Evolutionary conservation across 2,329 filamentous ascomycete species (phyloP).

Genomic region (Claviceps sp.): DNA sequence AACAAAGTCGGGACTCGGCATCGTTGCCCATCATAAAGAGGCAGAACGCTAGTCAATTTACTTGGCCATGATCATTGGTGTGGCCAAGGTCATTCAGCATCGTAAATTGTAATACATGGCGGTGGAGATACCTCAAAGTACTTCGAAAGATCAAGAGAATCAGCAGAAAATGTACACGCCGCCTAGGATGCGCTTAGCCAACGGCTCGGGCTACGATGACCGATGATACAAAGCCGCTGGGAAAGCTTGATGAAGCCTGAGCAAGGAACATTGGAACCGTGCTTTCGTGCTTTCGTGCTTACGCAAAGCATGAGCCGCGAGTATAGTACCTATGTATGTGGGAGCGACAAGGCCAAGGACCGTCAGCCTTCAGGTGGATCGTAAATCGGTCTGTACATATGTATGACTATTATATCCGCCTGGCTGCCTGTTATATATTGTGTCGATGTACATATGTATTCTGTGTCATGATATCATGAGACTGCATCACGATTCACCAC

Average conservation of each 20-base stretch:
- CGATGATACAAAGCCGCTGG: neutral
- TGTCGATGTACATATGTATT: neutral
- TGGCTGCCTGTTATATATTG: neutral
- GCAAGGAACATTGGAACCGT: neutral
- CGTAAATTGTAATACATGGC: neutral
- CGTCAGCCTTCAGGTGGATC: neutral
- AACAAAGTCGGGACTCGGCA: neutral
- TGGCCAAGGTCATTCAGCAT: neutral
- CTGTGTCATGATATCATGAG: conserved; percentile 21
- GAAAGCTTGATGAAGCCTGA: neutral
- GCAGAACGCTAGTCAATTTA: neutral
- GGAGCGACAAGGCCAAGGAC: neutral
- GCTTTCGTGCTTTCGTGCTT: neutral
- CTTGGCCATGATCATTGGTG: neutral
- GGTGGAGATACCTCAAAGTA: neutral
- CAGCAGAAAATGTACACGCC: neutral
- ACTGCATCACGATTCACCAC: neutral
- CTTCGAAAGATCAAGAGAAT: neutral
- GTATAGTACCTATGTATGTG: neutral
- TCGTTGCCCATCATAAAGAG: neutral
- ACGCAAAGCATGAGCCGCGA: neutral
- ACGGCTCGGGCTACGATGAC: neutral
- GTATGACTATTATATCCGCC: neutral
- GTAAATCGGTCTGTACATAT: too few relatives aligned
- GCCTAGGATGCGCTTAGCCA: neutral